These are phyloP conservation scores for Oryza glaberrima DNA, from an alignment of 176 grass and related monocot species.

Conservation along the genomic window DNA sequence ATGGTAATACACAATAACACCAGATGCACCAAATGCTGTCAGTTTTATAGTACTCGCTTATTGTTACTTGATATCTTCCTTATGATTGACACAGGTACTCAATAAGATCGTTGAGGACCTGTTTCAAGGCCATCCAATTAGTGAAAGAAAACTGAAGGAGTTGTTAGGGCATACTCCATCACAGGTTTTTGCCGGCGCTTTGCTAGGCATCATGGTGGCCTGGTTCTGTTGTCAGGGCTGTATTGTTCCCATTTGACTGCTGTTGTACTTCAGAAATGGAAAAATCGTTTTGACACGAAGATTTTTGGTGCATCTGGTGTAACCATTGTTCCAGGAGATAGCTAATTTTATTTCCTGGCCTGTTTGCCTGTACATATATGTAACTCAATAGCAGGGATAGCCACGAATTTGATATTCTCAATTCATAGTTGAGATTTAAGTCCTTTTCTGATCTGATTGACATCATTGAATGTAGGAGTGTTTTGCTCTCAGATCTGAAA, in stretches of 20 bases:
- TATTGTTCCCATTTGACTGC: conserved; percentile 54
- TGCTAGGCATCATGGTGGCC: conserved; percentile 79
- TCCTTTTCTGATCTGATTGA: not conserved
- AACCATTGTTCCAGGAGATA: conserved; percentile 31
- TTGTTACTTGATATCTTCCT: not conserved
- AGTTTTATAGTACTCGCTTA: not conserved
- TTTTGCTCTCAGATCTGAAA: not conserved
- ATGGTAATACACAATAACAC: not conserved
- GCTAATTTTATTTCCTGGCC: not conserved
- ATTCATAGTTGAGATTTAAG: conserved; percentile 1
- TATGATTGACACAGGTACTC: conserved; percentile 64
- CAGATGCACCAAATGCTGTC: too few relatives aligned
- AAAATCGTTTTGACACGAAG: conserved; percentile 4
- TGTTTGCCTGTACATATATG: conserved; percentile 43
- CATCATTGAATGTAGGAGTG: not conserved
- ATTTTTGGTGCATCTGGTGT: conserved; percentile 13
- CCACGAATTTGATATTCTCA: conserved; percentile 5
- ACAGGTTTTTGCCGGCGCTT: conserved; percentile 88
- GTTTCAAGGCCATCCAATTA: conserved; percentile 96
- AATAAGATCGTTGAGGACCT: conserved; percentile 97
- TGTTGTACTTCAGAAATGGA: conserved; percentile 36
- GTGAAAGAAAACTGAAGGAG: conserved; percentile 95
- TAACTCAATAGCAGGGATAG: conserved; percentile 22
- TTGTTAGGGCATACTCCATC: conserved; percentile 90
- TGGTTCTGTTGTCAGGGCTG: conserved; percentile 86